Evolutionary conservation across 2,329 filamentous ascomycete species (phyloP).

Genomic region (Sporothrix sp.): DNA sequence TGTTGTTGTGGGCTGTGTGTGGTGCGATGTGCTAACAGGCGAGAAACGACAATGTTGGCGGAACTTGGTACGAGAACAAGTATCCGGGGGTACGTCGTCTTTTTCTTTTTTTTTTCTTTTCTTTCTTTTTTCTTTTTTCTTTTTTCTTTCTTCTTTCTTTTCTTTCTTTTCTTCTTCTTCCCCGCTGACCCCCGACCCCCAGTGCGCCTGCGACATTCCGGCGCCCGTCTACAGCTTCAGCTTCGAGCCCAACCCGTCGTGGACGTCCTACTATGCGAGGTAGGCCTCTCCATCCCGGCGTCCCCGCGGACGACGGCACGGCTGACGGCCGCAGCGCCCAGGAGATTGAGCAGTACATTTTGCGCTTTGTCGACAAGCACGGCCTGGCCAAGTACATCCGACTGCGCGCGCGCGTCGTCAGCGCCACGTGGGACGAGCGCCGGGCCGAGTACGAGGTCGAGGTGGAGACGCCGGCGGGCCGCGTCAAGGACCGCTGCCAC

Average conservation of each 20-base stretch:
- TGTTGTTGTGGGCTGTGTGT: too few species aligned
- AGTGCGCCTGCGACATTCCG: conserved; percentile 44
- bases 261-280: conserved; percentile 23
- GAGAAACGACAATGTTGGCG: conserved; percentile 39
- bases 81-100: conserved; percentile 35
- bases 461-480: conserved; percentile 19
- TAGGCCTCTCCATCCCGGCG: neutral
- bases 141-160: neutral
- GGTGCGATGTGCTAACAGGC: neutral
- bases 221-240: conserved; percentile 54
- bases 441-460: conserved; percentile 25
- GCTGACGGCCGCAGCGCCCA: neutral
- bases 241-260: conserved; percentile 36
- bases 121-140: too few species aligned
- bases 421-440: conserved; percentile 34
- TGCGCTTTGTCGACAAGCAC: conserved; percentile 24
- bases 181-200: neutral
- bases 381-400: conserved; percentile 32
- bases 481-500: conserved; percentile 15
- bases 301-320: too few species aligned
- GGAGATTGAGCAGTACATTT: conserved; percentile 23
- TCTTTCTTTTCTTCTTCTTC: too few species aligned
- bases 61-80: conserved; percentile 50
- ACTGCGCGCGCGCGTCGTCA: conserved; percentile 20
- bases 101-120: too few species aligned